Evolutionary conservation across 83 land plant species (phyloP).

Genomic region (Picea abies): DNA sequence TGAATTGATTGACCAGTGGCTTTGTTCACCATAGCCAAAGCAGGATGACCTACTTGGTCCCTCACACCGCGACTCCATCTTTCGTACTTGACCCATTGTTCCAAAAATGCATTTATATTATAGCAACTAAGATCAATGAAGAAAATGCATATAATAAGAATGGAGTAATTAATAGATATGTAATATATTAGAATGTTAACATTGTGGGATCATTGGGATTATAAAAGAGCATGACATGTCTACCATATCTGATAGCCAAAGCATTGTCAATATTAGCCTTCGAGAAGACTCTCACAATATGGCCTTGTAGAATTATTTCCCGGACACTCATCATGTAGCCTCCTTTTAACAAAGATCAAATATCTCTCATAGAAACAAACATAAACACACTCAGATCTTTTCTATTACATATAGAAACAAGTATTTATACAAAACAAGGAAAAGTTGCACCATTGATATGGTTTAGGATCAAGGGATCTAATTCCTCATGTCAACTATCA

Average conservation of each 20-base stretch:
- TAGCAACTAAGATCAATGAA: too few species aligned
- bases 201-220: background rate
- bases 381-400: too few species aligned
- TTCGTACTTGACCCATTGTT: slow-evolving; percentile 20
- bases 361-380: too few species aligned
- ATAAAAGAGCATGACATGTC: background rate
- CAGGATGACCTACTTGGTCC: slow-evolving; percentile 18
- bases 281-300: background rate
- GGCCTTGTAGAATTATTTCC: background rate
- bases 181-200: background rate
- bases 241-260: slow-evolving; percentile 10
- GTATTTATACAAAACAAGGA: too few species aligned
- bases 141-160: too few species aligned
- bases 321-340: too few species aligned
- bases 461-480: too few species aligned
- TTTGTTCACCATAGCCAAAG: slow-evolving; percentile 17
- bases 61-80: slow-evolving; percentile 12
- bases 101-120: background rate
- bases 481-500: too few species aligned
- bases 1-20: slow-evolving; percentile 19
- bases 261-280: background rate
- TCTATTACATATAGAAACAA: too few species aligned
- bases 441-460: too few species aligned
- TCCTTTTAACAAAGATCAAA: too few species aligned
- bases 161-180: too few species aligned